Evolutionary conservation across 2,329 filamentous ascomycete species (phyloP), one percentile per base, ranked within the genome.

Genomic region (Nannizziopsis arthrosporioides): DNA sequence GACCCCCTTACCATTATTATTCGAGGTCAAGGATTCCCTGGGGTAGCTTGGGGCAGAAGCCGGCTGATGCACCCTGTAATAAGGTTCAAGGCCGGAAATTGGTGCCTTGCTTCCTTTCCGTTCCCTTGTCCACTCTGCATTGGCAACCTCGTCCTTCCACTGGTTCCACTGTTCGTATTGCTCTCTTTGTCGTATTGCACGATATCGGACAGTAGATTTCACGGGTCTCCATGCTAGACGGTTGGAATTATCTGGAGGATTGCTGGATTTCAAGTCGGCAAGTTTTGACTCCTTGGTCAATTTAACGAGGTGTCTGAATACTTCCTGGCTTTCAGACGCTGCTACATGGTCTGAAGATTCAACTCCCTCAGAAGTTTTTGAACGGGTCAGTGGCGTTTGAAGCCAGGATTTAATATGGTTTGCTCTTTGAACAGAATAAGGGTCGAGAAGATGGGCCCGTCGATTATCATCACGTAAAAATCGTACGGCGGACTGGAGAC

Each of bases 101-200:
- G 41, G 5, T 35, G 44, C 18, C 38, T 40, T 51, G 5, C 56
- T 55, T n/a, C 54, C 59, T 32, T 66, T 63, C 37, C 67, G 64
- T 47, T 64, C 61, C 41, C 62, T 61, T 51, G 65, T 61, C 31
- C 65, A 60, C 46, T 68, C 64, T 22, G 64, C 57, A 46, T 57
- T 51, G 17, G 63, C 65, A 44, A 69, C 63, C 17, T 69, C 67
- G 19, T 68, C 60, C 46, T 63, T 63, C 67, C 67, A 69, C 56
- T 68, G 65, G 12, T 63, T 59, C 68, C 70, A 71, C 48, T 66
- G 66, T 52, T 71, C 68, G 52, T 68, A 69, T 41, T 70, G 62
- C 51, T 71, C 69, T 31, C 68, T 66, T 45, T 69, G 68, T 35
- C 64, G 63, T 5, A 71, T 63, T 4, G 68, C 61, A 49, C 67